Evolutionary conservation across 345 rosid species (phyloP).

Genomic region (Citrus cavaleriei): DNA sequence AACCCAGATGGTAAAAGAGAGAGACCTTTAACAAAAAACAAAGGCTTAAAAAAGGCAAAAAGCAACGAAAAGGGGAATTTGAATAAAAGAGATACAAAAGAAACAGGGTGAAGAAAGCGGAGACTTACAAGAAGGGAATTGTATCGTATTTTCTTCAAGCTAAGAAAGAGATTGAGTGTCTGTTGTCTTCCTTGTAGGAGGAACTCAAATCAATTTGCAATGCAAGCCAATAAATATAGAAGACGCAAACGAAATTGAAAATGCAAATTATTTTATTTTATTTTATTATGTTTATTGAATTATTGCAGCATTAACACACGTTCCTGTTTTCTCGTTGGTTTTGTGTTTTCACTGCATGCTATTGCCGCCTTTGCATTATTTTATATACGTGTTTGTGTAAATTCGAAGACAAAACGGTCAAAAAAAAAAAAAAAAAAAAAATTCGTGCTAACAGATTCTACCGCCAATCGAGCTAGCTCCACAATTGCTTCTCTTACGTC

Average conservation of each 20-base stretch:
- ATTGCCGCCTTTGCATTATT: too few species aligned
- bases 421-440: background rate
- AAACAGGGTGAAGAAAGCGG: constrained; percentile 27
- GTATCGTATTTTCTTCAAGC: constrained; percentile 49
- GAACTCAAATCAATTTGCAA: constrained; percentile 21
- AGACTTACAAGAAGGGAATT: constrained; percentile 68
- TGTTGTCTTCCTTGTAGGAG: constrained; percentile 13
- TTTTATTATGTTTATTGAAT: background rate
- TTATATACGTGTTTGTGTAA: background rate
- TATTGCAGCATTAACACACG: constrained; percentile 2
- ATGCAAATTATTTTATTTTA: background rate
- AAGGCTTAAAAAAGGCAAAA: background rate
- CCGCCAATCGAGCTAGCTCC: background rate
- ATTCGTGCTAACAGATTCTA: background rate
- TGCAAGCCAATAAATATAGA: background rate
- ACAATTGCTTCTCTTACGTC: background rate
- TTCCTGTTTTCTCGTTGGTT: constrained; percentile 15
- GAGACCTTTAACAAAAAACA: constrained; percentile 19
- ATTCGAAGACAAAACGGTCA: background rate
- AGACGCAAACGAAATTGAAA: background rate
- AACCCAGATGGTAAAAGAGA: constrained; percentile 30
- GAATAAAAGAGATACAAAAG: constrained; percentile 7
- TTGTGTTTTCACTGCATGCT: background rate
- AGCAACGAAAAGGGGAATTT: background rate
- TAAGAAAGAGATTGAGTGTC: constrained; percentile 46